Conservation (phyloP, 306 rosid genomes). For the Phaseolus lunatus region DNA sequence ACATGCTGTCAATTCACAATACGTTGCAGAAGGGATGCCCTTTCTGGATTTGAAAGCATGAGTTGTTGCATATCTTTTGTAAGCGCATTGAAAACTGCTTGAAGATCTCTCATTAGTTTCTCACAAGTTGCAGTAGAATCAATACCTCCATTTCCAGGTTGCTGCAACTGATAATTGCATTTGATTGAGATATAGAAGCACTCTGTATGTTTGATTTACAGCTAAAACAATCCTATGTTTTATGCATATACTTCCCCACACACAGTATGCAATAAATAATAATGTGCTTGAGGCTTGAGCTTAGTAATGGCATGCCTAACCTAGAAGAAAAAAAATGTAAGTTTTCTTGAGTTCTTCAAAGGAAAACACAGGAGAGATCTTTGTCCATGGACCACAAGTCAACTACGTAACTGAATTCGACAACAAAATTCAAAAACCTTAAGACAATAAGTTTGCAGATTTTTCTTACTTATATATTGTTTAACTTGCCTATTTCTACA, state of each 20-base stretch:
- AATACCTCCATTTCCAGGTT: slow-evolving; percentile 58
- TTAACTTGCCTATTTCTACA: no score
- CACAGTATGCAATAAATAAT: slow-evolving; percentile 18
- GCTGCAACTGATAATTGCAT: slow-evolving; percentile 64
- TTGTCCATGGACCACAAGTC: no score
- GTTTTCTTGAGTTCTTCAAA: neutral
- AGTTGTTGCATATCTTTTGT: slow-evolving; percentile 88
- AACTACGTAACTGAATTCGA: no score
- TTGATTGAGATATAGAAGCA: slow-evolving; percentile 41
- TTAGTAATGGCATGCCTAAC: slow-evolving; percentile 6
- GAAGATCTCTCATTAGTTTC: slow-evolving; percentile 70
- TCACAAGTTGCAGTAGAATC: slow-evolving; percentile 60
- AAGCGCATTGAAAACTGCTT: slow-evolving; percentile 67
- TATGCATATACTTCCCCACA: slow-evolving; percentile 6
- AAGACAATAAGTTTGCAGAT: no score
- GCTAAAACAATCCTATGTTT: neutral
- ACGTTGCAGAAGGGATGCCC: slow-evolving; percentile 72
- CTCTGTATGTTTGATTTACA: slow-evolving; percentile 37
- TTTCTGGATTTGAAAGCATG: slow-evolving; percentile 79
- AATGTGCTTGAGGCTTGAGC: neutral
- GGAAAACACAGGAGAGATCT: no score
- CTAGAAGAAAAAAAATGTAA: slow-evolving; percentile 2
- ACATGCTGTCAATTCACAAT: slow-evolving; percentile 54
- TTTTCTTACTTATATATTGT: no score
- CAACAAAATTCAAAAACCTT: no score